phyloP scores from a whole-genome alignment of 768 basidiomycete genomes.

The Russula virescens region DNA sequence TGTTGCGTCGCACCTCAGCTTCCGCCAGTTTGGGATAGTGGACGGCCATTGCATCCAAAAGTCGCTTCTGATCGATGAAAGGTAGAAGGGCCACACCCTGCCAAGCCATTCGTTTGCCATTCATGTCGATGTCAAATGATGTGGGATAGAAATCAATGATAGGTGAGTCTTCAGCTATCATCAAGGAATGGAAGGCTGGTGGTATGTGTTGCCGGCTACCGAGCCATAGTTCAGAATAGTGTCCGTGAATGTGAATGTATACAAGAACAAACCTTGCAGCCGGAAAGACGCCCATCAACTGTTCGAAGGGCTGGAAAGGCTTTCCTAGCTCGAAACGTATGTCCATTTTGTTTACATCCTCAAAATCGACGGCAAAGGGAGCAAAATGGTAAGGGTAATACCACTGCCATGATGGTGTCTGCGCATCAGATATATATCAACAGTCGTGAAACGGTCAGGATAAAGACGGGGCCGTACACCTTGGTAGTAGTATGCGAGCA shows the following conservation, averaged over 20 bases:
- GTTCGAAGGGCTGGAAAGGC: slow-evolving; percentile 96
- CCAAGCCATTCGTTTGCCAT: slow-evolving; percentile 99
- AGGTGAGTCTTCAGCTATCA: slow-evolving; percentile 81
- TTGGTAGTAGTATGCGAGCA: slow-evolving; percentile 96
- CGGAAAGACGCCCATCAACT: slow-evolving; percentile 97
- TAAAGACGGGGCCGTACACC: slow-evolving; percentile 52
- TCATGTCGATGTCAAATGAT: slow-evolving; percentile 97
- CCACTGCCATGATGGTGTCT: slow-evolving; percentile 97
- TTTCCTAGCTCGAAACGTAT: slow-evolving; percentile 73
- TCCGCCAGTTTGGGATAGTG: slow-evolving; percentile 62
- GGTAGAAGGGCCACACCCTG: slow-evolving; percentile 96
- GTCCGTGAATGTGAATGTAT: background rate
- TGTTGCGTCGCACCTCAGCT: slow-evolving; percentile 79
- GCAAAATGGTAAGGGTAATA: slow-evolving; percentile 99
- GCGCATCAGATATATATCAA: slow-evolving; percentile 25
- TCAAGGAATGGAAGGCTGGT: slow-evolving; percentile 74
- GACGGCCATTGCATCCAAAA: slow-evolving; percentile 77
- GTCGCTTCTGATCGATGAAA: slow-evolving; percentile 83
- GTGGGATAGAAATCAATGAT: slow-evolving; percentile 95
- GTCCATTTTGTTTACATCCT: slow-evolving; percentile 68
- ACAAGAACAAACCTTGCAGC: slow-evolving; percentile 64
- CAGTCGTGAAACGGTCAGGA: background rate
- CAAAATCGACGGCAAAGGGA: slow-evolving; percentile 94
- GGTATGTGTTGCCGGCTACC: slow-evolving; percentile 88
- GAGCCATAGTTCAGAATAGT: slow-evolving; percentile 10